phyloP scores from a whole-genome alignment of 345 rosid genomes.

The Lepidium aucheri region DNA sequence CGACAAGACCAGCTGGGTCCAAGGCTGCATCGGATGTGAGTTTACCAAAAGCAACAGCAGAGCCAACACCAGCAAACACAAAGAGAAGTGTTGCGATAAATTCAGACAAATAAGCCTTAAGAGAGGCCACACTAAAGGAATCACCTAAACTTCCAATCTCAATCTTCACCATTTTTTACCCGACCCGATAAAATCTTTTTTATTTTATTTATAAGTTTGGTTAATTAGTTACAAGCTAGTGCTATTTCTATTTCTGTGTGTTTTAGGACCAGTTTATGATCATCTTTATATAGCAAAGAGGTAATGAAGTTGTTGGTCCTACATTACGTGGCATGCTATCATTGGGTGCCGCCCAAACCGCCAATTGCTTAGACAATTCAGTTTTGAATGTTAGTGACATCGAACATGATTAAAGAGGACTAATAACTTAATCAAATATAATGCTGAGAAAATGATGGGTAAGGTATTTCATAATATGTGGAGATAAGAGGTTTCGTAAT shows the following conservation, averaged over 20 bases:
- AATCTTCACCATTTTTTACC: constrained; percentile 63
- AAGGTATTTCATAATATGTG: constrained; percentile 12
- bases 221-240: not conserved
- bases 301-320: not conserved
- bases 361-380: constrained; percentile 10
- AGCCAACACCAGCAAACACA: constrained; percentile 89
- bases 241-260: not conserved
- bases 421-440: not conserved
- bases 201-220: not conserved
- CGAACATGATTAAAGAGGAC: constrained; percentile 10
- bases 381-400: not conserved
- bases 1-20: constrained; percentile 77
- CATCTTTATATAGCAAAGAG: not conserved
- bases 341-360: constrained; percentile 27
- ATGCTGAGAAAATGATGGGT: constrained; percentile 13
- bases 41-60: constrained; percentile 78
- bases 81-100: constrained; percentile 89
- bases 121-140: constrained; percentile 53
- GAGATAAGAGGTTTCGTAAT: constrained; percentile 7
- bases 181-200: not conserved
- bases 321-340: not conserved
- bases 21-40: constrained; percentile 60
- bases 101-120: constrained; percentile 65
- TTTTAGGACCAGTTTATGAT: not conserved
- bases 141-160: constrained; percentile 66